Evolutionary conservation across 1,139 yeast species (phyloP), one percentile per base, ranked within the genome.

Genomic region (Taphrina flavorubra): DNA sequence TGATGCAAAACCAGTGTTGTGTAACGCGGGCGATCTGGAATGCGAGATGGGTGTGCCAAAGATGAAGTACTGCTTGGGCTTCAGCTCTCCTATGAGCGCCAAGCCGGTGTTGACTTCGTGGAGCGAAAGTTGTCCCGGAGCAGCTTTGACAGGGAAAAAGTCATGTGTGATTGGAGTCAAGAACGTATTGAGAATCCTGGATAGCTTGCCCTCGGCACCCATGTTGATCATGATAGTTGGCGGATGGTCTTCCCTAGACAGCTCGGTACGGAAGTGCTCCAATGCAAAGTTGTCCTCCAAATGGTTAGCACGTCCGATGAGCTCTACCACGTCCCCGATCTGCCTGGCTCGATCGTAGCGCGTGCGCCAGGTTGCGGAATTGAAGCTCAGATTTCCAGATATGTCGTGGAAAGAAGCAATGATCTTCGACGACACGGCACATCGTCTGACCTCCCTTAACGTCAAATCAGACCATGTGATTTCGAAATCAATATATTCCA

Each of bases 221-320:
- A 88, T 87, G 77, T 94, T 94, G 74, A 90, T 87, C 14, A 95
- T 94, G 79, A 92, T 85, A 75, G 92, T 81, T 3, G 97, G 97
- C 71, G 83, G 82, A 13, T 72, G 53, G 31, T 60, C 44, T 16
- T 63, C 42, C 13, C 18, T 65, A 11, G 76, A 73, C 65, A 77
- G 80, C 78, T 75, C 86, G 34, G 44, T 53, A 16, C 87, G 1
- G 81, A 92, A 94, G 36, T 77, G 77, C 76, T 91, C 97, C 70
- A 92, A 81, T 1, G 79, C 80, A 71, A 88, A 79, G 77, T 94
- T 94, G 76, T 92, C 97, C 57, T 80, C 79, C 74, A 90, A 81
- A 0, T 79, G 74, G 1, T 79, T 76, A 8, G 97, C 97, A 68
- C 82, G 81, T 36, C 97, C 97, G 62, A 92, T 96, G 76, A 94